These are phyloP conservation scores for Aethionema arabicum DNA, from an alignment of 345 rosid species.

Conservation along the genomic window DNA sequence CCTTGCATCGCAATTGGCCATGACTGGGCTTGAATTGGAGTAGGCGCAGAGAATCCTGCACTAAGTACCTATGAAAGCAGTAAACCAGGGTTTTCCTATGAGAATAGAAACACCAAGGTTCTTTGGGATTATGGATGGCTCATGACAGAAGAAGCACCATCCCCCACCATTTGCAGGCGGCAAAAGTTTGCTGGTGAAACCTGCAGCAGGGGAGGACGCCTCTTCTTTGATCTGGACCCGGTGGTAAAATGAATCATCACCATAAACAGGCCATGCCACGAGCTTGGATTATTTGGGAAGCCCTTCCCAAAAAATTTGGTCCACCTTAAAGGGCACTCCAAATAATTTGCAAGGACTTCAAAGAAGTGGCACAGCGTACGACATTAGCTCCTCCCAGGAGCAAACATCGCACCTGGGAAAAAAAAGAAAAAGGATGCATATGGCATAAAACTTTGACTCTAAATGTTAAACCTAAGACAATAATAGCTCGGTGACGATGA, in stretches of 20 bases:
- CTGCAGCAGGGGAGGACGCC: conserved; percentile 86
- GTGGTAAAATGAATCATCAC: conserved; percentile 84
- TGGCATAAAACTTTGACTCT: conserved; percentile 55
- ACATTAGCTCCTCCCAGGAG: conserved; percentile 85
- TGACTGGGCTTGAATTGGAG: conserved; percentile 99
- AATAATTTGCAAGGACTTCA: conserved; percentile 63
- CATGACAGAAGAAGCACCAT: conserved; percentile 93
- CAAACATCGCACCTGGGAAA: conserved; percentile 99
- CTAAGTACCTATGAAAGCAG: conserved; percentile 79
- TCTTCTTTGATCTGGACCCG: conserved; percentile 61
- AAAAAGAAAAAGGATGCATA: conserved; percentile 71
- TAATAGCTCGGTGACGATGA: not conserved
- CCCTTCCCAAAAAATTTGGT: conserved; percentile 65
- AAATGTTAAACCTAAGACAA: conserved; percentile 49
- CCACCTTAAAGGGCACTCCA: conserved; percentile 79
- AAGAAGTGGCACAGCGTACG: conserved; percentile 94
- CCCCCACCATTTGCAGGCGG: conserved; percentile 89
- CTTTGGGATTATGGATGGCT: conserved; percentile 44
- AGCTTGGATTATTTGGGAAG: conserved; percentile 68
- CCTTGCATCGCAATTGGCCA: conserved; percentile 95
- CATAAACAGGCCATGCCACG: conserved; percentile 78
- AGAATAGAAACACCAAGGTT: conserved; percentile 55
- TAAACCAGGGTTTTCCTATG: conserved; percentile 56
- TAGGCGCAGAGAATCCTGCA: conserved; percentile 95
- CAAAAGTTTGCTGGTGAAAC: conserved; percentile 79